Evolutionary conservation across 2,329 filamentous ascomycete genomes (phyloP), one percentile per base, ranked within the genome.

Genomic region (Venturiaceae sp.): DNA sequence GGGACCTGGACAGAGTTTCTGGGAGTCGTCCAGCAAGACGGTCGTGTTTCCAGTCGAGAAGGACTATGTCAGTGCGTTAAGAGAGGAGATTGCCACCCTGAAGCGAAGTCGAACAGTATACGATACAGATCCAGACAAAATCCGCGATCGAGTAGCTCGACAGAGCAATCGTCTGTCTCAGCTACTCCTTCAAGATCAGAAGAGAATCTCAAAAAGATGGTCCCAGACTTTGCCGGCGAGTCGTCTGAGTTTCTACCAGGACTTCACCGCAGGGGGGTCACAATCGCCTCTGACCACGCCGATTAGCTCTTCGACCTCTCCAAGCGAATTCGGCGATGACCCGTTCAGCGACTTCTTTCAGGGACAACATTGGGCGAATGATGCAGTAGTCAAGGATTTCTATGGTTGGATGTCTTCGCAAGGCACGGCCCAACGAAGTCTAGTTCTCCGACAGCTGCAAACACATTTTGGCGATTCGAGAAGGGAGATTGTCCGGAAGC

Each of bases 201-300:
- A 53, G 5, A 61, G 62, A 32, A 58, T 62, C 19, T 60, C 60
- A 32, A 57, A 60, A 56, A 53, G 62, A 16, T 60, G 60, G 60
- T 62, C 60, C 36, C 52, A 37, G 23, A 23, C 52, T 36, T 11
- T 53, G 23, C 44, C 44, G 19, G 44, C 16, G 26, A 50, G 44
- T 13, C 44, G 26, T 13, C 16, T 30, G 23, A 50, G 44, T 26
- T 28, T 50, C 14, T 50, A 50, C 14, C 28, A 26, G 23, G 8
- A 30, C 13, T 50, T 50, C 9, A 7, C 23, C 7, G 44, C 26
- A n/a, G 44, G 2, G 26, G 30, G 5, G 13, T 50, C 44, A 50
- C 44, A 7, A 16, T 50, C 23, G 44, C 26, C 44, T 30, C 16
- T 26, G 44, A 30, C 1, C 19, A 32, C 44, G 23, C 26, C 44